Base-by-base conservation (phyloP, 2,329 filamentous ascomycete genomes). In the Ophiostoma tasmaniense region DNA sequence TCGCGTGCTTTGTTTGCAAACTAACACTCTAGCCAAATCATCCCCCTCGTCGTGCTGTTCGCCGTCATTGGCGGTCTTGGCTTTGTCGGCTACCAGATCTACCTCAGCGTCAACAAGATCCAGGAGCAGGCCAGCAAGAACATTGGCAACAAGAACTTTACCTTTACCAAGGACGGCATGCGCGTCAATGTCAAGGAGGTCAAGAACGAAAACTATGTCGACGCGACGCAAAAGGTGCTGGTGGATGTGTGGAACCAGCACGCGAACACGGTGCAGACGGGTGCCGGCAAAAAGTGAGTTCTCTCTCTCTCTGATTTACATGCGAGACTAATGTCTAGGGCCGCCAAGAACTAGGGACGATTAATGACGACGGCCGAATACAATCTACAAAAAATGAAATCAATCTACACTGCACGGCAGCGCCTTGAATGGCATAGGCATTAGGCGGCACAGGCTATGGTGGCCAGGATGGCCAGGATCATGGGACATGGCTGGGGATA, bases 111-210 rank as follows among this genome's bases (percentile, higher is more conserved):
- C 68, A 83, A 82, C 78, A 84, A 90, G 77, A 88, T 93, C 74
- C 84, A 86, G 71, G 81, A 86, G 70, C 83, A 85, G 70, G 89
- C 90, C 64, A 85, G 84, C 66, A 83, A 89, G 78, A 87, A 87
- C 75, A 90, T 93, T 85, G 87, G 89, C 77, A 87, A 87, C 80
- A 90, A 90, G 80, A 90, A 93, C 76, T 85, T 93, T 69, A 82
- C 87, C 55, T 90, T 92, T 78, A 89, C 88, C 52, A 91, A 90
- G 76, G 90, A 92, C 69, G 90, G 90, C 68, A 79, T 91, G 71
- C 85, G 86, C 71, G 89, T 93, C 62, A 88, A 88, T 66, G 84
- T 93, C 71, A 90, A 89, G 79, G 83, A 91, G 71, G 78, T 90
- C 66, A 83, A 84, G 73, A 84, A 85, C 68, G 90, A 93, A 79